phyloP scores from a whole-genome alignment of 1,284 basidiomycete genomes.

The Tylopilus sp. region DNA sequence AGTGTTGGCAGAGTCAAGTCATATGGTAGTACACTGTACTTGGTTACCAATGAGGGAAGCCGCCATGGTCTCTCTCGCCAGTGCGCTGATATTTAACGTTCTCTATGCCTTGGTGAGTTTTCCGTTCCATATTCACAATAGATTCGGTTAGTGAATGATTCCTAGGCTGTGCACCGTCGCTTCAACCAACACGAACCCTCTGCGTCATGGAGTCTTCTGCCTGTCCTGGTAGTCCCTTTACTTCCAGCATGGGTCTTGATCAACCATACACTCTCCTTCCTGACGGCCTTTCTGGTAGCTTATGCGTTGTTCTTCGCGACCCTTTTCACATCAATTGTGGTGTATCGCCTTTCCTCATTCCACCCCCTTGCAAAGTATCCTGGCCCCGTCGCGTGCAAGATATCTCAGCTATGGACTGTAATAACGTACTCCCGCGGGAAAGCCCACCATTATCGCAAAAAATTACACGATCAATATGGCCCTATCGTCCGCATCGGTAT shows the following conservation, averaged over 20 bases:
- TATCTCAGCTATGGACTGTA: conserved; percentile 27
- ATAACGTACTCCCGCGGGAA: conserved; percentile 15
- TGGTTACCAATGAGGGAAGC: conserved; percentile 3
- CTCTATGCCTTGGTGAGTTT: conserved; percentile 21
- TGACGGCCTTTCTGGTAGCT: conserved; percentile 1
- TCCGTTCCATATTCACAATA: background rate
- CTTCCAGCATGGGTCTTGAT: conserved; percentile 11
- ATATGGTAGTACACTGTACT: background rate
- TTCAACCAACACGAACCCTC: conserved; percentile 22
- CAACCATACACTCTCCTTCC: conserved; percentile 8
- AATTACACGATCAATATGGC: conserved; percentile 27
- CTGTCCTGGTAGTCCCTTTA: conserved; percentile 14
- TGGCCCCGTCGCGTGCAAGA: conserved; percentile 30
- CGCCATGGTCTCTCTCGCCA: conserved; percentile 1
- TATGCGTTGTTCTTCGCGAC: conserved; percentile 23
- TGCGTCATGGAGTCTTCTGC: conserved; percentile 17
- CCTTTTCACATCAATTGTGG: conserved; percentile 20
- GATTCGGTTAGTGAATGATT: background rate
- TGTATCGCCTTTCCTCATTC: conserved; percentile 35
- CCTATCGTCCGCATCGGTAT: conserved; percentile 30
- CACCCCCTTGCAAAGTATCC: conserved; percentile 36
- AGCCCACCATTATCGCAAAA: conserved; percentile 20
- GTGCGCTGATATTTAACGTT: conserved; percentile 14
- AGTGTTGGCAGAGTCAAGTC: background rate
- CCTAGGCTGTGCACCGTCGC: conserved; percentile 14